These are phyloP conservation scores for Phylloporus arenicola DNA, from an alignment of 768 basidiomycete species.

Conservation along the genomic window DNA sequence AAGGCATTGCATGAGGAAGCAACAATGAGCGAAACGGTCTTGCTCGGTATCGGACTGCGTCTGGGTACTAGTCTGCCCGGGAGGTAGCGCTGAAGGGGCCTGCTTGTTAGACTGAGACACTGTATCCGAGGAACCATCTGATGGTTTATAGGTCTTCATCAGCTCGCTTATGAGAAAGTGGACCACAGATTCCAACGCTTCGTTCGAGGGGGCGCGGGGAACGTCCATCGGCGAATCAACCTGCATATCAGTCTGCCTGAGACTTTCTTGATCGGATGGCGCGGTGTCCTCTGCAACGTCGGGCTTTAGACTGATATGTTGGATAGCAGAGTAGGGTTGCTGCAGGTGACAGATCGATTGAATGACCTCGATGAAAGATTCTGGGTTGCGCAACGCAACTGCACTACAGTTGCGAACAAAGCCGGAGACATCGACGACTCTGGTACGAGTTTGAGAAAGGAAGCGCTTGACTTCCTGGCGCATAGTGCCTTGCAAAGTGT, in stretches of 20 bases:
- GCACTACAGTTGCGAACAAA: constrained; percentile 75
- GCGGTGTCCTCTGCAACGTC: constrained; percentile 21
- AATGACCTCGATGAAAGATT: constrained; percentile 69
- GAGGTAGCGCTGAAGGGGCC: background rate
- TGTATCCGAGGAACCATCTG: constrained; percentile 27
- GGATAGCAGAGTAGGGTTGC: constrained; percentile 51
- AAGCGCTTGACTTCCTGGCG: constrained; percentile 77
- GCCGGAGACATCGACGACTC: constrained; percentile 58
- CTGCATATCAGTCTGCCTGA: constrained; percentile 50
- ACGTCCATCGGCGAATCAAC: constrained; percentile 38
- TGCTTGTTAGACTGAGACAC: constrained; percentile 12
- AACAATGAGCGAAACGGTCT: constrained; percentile 49
- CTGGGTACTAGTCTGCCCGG: constrained; percentile 17
- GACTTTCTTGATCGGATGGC: constrained; percentile 7
- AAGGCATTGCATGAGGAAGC: constrained; percentile 86
- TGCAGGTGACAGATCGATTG: constrained; percentile 67
- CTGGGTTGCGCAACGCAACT: constrained; percentile 76
- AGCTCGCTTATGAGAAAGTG: constrained; percentile 73
- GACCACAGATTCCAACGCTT: constrained; percentile 53
- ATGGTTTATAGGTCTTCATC: constrained; percentile 52
- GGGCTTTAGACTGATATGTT: constrained; percentile 55
- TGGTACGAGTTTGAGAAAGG: constrained; percentile 67
- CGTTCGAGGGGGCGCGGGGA: constrained; percentile 28
- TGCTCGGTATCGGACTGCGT: constrained; percentile 15
- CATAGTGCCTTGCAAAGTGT: constrained; percentile 66